Base-by-base conservation (phyloP, 108 stramenopile genomes). In the Cyclotella cryptica region DNA sequence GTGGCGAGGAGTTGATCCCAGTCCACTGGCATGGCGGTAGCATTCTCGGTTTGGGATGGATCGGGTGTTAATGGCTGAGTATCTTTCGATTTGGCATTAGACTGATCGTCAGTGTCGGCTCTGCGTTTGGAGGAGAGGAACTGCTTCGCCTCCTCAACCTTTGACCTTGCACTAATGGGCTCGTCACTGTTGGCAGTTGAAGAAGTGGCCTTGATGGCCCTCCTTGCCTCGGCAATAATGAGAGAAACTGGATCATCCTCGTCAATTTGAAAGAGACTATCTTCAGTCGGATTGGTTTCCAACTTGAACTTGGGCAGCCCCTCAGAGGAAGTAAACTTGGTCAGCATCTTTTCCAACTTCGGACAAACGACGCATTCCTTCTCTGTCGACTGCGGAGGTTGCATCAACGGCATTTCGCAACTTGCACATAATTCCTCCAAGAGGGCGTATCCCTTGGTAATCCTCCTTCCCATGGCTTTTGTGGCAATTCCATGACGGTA, bases 341-440 rank as follows among this genome's bases (percentile, higher is more conserved):
- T 8, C 21, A 54, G 10, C 12, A 64, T 74, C n/a, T 42, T 52
- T 24, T 46, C 63, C 41, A 74, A 52, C 61, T 67, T 76, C 3
- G 75, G 75, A 47, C 75, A 76, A 1, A 76, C 75, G 5, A 76
- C 75, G 28, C 75, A 76, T 52, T 66, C 58, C 27, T 46, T 46
- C 24, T 10, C 63, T 27, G 17, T 22, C n/a, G 29, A 7, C 5
- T 67, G 10, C 5, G 57, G 42, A 17, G 41, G 41, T n/a, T 52
- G 6, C 76, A 77, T 77, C 26, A 62, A 17, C 1, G 76, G 76
- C 76, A 69, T 77, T 41, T 77, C 76, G 40, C 68, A 69, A 0
- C 53, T 47, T 0, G 39, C 29, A 29, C 76, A 77, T 10, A 69
- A 35, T 11, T 52, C 76, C 24, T 69, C 76, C 1, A 40, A 13